Evolutionary conservation across 352 stramenopile species (phyloP), one percentile per base, ranked within the genome.

Genomic region (Pythium utonaiense): DNA sequence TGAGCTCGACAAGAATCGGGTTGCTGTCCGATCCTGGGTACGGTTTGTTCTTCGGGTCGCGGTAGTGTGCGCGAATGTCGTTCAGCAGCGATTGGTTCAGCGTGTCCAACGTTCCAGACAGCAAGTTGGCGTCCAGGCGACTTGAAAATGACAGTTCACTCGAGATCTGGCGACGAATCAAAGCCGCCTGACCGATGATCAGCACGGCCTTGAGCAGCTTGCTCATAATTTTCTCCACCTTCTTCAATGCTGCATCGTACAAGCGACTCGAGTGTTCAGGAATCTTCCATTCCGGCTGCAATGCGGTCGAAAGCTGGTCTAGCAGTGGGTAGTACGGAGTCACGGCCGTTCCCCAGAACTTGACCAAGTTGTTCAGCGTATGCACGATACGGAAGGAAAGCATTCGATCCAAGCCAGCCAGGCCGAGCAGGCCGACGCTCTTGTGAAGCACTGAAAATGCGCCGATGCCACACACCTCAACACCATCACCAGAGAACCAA

Each of bases 191-290:
- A 25, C 95, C 95, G 51, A 98, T 90, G 58, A 95, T 92, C 28
- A 96, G 81, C 57, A 98, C 85, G 21, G 89, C 90, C 56, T 97
- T 97, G 28, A 97, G 74, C 63, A 98, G 57, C 28, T 96, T 95
- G 69, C 91, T 93, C 88, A 97, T 96, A 33, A 97, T 85, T 66
- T 97, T 97, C 70, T 98, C 90, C 4, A 97, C 87, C 54, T 98
- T 98, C 70, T 97, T 97, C 27, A 96, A 59, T 24, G 87, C 89
- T 22, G 80, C 80, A 7, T 91, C 77, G 68, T 98, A 98, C 14
- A 98, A 62, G 14, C 84, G 81, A 16, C 76, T 79, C 8, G 88
- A 90, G 58, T 97, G 88, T 21, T 89, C 71, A 0, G 89, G 89
- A 45, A 96, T 82, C 63, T 95, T 93, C 85, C 88, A 96, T 61